A percentile compares a stretch with the other conserved stretches of the same genome.
phyloP scores from a whole-genome alignment of 176 grass and related monocot species.

The Ensete ventricosum region DNA sequence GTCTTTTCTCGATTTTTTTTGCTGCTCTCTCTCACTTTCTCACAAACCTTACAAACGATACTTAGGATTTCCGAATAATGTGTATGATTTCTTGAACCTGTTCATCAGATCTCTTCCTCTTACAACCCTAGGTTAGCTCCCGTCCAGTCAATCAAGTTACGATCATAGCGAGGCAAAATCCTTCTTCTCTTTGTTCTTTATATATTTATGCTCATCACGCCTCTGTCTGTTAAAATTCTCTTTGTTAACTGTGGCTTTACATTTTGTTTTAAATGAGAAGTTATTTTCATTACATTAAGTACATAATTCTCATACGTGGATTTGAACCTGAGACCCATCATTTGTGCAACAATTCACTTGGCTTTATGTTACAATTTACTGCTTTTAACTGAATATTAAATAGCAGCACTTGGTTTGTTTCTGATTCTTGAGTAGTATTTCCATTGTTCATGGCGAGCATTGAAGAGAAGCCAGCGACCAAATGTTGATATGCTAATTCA shows the following conservation, averaged over 20 bases:
- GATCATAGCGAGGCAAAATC: not conserved
- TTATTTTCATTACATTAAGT: not conserved
- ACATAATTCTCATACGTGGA: not conserved
- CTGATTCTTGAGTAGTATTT: not conserved
- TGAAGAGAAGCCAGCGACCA: not conserved
- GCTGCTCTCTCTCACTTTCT: too few species aligned
- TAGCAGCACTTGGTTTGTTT: not conserved
- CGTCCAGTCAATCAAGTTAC: not conserved
- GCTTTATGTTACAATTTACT: not conserved
- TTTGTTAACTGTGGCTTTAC: too few species aligned
- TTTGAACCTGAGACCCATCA: not conserved
- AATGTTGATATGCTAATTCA: not conserved
- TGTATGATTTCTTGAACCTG: too few species aligned
- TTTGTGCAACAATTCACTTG: not conserved
- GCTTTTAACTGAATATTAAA: not conserved
- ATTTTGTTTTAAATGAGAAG: not conserved
- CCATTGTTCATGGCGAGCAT: not conserved
- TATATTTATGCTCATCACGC: not conserved
- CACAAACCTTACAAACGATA: too few species aligned
- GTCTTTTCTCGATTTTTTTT: too few species aligned
- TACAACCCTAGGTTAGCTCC: too few species aligned
- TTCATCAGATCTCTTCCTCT: too few species aligned
- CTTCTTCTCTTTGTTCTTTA: not conserved
- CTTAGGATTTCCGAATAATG: too few species aligned
- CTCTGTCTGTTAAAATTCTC: too few species aligned